phyloP scores from a whole-genome alignment of 2,329 filamentous ascomycete genomes.

The Trichoderma brevicompactum region DNA sequence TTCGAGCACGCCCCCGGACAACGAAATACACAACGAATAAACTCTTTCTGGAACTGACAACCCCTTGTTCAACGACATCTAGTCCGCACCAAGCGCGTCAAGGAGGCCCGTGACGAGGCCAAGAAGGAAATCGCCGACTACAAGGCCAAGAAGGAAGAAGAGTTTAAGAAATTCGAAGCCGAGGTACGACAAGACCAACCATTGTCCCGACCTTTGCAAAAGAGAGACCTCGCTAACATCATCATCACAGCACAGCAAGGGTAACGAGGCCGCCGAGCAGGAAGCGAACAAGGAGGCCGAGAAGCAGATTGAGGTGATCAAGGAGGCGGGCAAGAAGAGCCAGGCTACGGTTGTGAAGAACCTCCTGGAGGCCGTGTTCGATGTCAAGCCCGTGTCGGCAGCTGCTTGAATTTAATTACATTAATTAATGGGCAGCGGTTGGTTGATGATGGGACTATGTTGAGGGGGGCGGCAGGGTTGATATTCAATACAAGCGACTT shows the following conservation, averaged over 20 bases:
- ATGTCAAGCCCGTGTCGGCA: conserved; percentile 72
- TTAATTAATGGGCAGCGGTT: background rate
- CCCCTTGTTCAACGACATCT: background rate
- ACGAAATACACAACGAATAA: background rate
- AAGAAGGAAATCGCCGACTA: conserved; percentile 98
- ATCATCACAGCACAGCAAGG: conserved; percentile 75
- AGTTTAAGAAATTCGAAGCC: conserved; percentile 93
- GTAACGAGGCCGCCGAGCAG: conserved; percentile 78
- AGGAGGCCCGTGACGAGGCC: conserved; percentile 92
- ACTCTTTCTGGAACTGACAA: background rate
- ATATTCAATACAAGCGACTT: conserved; percentile 12
- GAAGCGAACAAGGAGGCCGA: conserved; percentile 82
- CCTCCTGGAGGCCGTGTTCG: conserved; percentile 81
- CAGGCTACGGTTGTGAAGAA: conserved; percentile 81
- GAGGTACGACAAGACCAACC: conserved; percentile 50
- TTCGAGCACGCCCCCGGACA: background rate
- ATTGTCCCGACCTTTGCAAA: background rate
- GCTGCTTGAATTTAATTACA: conserved; percentile 28
- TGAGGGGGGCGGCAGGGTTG: background rate
- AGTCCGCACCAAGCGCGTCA: conserved; percentile 90
- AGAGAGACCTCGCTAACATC: background rate
- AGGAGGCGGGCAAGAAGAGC: conserved; percentile 76
- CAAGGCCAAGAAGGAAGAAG: conserved; percentile 83
- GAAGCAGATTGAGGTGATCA: conserved; percentile 79
- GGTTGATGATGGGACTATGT: background rate